Percentiles rank a stretch among this genome's conserved stretches.
phyloP scores from a whole-genome alignment of 2,329 filamentous ascomycete species.

The Juglanconis oblonga region DNA sequence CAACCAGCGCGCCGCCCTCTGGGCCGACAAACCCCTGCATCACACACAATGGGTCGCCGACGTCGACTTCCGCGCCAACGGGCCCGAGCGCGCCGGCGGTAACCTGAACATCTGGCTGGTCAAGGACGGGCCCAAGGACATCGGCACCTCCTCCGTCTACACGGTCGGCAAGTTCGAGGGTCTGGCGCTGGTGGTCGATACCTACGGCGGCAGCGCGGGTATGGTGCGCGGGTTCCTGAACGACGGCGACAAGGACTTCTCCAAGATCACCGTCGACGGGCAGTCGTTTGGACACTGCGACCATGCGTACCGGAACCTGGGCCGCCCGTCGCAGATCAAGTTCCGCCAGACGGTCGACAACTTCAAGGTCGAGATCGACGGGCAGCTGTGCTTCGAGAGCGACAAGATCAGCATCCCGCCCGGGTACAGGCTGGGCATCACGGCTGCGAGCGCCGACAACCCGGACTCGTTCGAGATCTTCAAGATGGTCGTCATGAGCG shows the following conservation, averaged over 20 bases:
- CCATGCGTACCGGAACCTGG: constrained; percentile 88
- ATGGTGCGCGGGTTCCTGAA: constrained; percentile 91
- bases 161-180: constrained; percentile 84
- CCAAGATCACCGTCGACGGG: constrained; percentile 74
- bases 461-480: constrained; percentile 94
- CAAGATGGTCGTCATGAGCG: constrained; percentile 73
- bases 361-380: constrained; percentile 80
- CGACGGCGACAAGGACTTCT: constrained; percentile 80
- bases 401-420: constrained; percentile 73
- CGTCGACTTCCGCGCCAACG: constrained; percentile 82
- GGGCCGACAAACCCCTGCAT: constrained; percentile 65
- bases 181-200: constrained; percentile 82
- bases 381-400: constrained; percentile 77
- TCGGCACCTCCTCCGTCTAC: constrained; percentile 78
- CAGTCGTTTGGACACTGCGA: constrained; percentile 92
- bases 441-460: constrained; percentile 82
- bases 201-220: constrained; percentile 72
- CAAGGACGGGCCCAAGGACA: constrained; percentile 60
- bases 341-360: constrained; percentile 61
- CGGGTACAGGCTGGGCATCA: constrained; percentile 83
- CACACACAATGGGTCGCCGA: constrained; percentile 76
- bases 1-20: constrained; percentile 78
- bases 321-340: constrained; percentile 76
- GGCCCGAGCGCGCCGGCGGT: constrained; percentile 79
- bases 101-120: constrained; percentile 94